Percentiles rank a stretch among this genome's conserved stretches.
Evolutionary conservation across 768 basidiomycete genomes (phyloP).

Genomic region (Trametes cinnabarina): DNA sequence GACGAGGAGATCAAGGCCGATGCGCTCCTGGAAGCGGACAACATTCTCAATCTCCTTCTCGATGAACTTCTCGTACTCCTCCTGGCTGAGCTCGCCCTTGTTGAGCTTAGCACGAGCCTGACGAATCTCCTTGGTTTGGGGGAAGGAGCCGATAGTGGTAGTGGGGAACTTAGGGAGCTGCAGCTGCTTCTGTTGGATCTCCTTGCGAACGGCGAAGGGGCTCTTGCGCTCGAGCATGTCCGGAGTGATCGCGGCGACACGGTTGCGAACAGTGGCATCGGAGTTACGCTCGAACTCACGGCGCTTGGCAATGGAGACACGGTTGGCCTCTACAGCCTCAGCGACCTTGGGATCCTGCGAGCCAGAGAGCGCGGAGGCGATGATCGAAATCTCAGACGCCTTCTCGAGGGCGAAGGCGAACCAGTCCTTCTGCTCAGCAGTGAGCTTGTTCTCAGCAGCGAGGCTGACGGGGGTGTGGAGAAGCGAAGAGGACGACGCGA

Average conservation of each 20-base stretch:
- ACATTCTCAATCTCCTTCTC: conserved; percentile 94
- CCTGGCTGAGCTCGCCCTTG: conserved; percentile 84
- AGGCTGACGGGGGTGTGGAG: conserved; percentile 98
- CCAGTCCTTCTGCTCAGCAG: conserved; percentile 90
- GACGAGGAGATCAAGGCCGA: conserved; percentile 94
- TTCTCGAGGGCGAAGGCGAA: conserved; percentile 99
- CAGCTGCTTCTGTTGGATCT: conserved; percentile 84
- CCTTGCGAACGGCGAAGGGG: conserved; percentile 83
- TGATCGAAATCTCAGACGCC: conserved; percentile 81
- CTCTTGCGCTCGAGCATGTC: conserved; percentile 86
- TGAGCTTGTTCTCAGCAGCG: conserved; percentile 87
- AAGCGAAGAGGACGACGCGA: conserved; percentile 96
- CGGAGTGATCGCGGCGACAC: conserved; percentile 87
- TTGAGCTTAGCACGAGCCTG: conserved; percentile 91
- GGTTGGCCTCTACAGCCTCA: conserved; percentile 84
- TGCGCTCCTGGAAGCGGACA: conserved; percentile 95
- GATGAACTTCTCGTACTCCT: conserved; percentile 95
- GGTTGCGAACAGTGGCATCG: conserved; percentile 92
- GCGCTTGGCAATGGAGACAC: conserved; percentile 85
- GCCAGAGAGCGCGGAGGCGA: conserved; percentile 83
- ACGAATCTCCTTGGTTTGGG: conserved; percentile 99
- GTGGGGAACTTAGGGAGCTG: conserved; percentile 96
- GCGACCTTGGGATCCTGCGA: conserved; percentile 73
- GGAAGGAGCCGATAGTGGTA: conserved; percentile 98
- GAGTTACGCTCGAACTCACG: conserved; percentile 93